Conservation (phyloP, 1,284 basidiomycete species). For the Ceratobasidium theobromae region DNA sequence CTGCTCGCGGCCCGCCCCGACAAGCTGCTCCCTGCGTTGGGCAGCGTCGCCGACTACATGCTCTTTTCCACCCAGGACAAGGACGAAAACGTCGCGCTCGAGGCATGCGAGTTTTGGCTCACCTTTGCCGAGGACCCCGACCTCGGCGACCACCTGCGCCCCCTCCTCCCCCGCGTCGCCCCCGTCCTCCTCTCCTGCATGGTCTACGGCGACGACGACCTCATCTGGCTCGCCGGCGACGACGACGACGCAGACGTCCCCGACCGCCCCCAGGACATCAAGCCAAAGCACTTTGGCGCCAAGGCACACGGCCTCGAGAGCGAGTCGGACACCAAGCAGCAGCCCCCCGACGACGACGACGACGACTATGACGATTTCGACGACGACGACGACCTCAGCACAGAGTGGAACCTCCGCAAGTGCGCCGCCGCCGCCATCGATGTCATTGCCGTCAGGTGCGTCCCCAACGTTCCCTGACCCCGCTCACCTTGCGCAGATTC, state of each 20-base stretch:
- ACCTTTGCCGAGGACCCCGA: constrained; percentile 96
- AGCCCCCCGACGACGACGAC: constrained; percentile 70
- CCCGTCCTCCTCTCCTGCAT: constrained; percentile 95
- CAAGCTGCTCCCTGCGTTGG: constrained; percentile 95
- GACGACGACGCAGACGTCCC: constrained; percentile 83
- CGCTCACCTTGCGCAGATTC: constrained; percentile 49
- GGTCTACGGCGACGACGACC: constrained; percentile 95
- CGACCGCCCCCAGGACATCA: constrained; percentile 93
- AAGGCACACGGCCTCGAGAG: constrained; percentile 84
- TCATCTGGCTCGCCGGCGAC: constrained; percentile 94
- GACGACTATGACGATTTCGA: constrained; percentile 87
- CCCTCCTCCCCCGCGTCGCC: constrained; percentile 83
- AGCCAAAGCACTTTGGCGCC: constrained; percentile 83
- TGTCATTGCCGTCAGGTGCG: constrained; percentile 82
- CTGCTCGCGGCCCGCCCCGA: constrained; percentile 92
- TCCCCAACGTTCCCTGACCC: neutral
- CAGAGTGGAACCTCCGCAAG: constrained; percentile 98
- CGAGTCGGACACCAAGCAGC: constrained; percentile 52
- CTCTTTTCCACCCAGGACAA: constrained; percentile 97
- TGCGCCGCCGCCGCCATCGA: constrained; percentile 98
- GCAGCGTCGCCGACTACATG: constrained; percentile 97
- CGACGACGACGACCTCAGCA: constrained; percentile 95
- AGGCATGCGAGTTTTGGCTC: constrained; percentile 99
- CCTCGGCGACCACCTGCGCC: constrained; percentile 79
- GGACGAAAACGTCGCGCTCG: constrained; percentile 91